phyloP scores from a whole-genome alignment of 2,329 filamentous ascomycete species.

The Fusarium redolens region DNA sequence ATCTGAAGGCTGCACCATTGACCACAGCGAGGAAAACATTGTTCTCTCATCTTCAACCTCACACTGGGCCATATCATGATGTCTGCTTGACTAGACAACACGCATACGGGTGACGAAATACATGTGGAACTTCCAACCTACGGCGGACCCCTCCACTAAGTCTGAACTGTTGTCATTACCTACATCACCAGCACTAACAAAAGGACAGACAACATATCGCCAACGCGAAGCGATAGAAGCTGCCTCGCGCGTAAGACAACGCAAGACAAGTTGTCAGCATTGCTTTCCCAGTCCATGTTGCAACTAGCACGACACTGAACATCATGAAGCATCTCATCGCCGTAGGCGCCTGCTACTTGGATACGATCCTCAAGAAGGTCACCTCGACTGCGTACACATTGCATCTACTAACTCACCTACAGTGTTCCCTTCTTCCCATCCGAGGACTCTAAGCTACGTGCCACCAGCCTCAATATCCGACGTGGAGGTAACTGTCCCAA shows the following conservation, averaged over 20 bases:
- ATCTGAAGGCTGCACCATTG: not conserved
- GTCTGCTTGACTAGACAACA: not conserved
- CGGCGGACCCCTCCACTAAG: not conserved
- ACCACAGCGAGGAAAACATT: not conserved
- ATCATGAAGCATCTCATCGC: conserved; percentile 69
- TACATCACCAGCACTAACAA: not conserved
- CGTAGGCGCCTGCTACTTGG: conserved; percentile 76
- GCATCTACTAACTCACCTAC: conserved; percentile 33
- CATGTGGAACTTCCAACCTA: conserved; percentile 20
- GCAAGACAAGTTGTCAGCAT: not conserved
- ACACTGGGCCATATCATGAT: not conserved
- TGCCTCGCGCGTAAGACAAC: not conserved
- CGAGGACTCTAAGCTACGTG: conserved; percentile 80
- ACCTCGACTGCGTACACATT: conserved; percentile 6
- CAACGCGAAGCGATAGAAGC: not conserved
- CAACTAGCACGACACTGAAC: not conserved
- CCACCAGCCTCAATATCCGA: conserved; percentile 66
- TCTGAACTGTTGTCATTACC: not conserved
- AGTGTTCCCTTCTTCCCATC: conserved; percentile 74
- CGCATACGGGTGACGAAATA: conserved; percentile 18
- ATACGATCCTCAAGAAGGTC: conserved; percentile 74
- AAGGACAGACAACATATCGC: not conserved
- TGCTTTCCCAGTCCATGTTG: not conserved
- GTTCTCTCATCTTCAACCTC: not conserved
- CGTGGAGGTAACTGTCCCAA: conserved; percentile 81